Base-by-base conservation (phyloP, 441 rosid genomes). In the Omphalea diandra region DNA sequence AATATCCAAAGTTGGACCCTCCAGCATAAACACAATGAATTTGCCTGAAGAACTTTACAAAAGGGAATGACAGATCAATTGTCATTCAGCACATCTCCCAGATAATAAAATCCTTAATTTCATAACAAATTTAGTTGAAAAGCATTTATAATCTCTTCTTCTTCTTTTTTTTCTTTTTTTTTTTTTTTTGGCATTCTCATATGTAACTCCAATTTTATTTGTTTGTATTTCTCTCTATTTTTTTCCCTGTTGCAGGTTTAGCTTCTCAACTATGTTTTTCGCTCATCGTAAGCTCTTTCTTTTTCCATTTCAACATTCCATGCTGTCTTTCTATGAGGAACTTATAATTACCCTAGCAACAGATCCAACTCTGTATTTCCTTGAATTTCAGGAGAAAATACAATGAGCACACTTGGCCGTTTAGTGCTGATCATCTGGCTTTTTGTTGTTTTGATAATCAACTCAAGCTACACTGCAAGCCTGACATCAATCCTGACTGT, bases 381-480 rank as follows among this genome's bases (percentile, higher is more conserved):
- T 55, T 26, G 44, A 67, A 31, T 73, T 81, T 63, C 88, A 94
- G 98, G 90, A 81, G 97, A 90, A 80, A 88, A 88, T 26, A 89
- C 94, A 15, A 76, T 83, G 79, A 90, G 98, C 84, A 69, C 93
- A 20, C 93, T 92, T 7, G 96, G 96, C 44, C 93, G 94, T 32
- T 35, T 88, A 47, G 94, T 95, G 74, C 73, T 95, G 76, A 81
- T 95, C 66, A 84, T 95, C 73, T 92, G 98, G 98, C 91, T 95
- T 47, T 94, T 92, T 68, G 96, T 95, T 17, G 96, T 95, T 72
- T 78, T 92, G 73, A 90, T 95, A 64, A 81, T 95, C 58, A 92
- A 80, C 74, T 92, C 97, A n/a, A 95, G 98, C 88, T 95, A 95
- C 74, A 95, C 95, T 10, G 99, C 99, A n/a, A 94, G 98, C 79